A percentile compares a stretch with the other conserved stretches of the same genome.
These are phyloP conservation scores for Leucosporidium creatinivorum DNA, from an alignment of 768 basidiomycete species.

Conservation along the genomic window DNA sequence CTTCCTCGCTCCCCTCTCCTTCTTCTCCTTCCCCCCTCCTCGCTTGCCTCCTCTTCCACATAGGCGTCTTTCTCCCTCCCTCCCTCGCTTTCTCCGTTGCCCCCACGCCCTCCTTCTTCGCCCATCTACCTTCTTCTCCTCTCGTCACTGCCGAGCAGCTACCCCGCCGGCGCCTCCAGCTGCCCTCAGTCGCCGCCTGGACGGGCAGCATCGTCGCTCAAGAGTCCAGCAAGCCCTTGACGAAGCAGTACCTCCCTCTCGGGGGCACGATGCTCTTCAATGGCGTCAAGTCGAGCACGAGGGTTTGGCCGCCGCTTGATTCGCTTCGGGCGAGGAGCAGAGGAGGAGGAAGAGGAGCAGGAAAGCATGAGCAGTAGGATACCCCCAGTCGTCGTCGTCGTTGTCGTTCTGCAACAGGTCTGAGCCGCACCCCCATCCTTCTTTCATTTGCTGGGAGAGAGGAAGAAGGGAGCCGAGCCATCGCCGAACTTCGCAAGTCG, in stretches of 20 bases:
- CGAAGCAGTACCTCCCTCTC: conserved; percentile 87
- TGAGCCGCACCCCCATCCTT: too few species aligned
- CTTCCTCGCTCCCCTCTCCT: background rate
- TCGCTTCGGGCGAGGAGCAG: too few species aligned
- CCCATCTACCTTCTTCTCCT: background rate
- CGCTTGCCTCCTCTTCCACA: background rate
- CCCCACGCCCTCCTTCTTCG: background rate
- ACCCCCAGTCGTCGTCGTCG: too few species aligned
- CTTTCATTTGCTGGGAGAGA: background rate
- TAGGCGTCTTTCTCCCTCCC: too few species aligned
- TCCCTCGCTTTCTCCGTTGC: background rate
- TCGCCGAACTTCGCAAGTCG: too few species aligned
- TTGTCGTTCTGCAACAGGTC: too few species aligned
- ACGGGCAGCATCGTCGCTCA: conserved; percentile 90
- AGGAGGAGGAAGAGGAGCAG: too few species aligned
- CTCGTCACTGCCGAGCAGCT: conserved; percentile 56
- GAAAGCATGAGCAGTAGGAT: too few species aligned
- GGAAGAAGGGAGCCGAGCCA: too few species aligned
- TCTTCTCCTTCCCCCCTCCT: background rate
- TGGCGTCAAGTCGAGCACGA: background rate
- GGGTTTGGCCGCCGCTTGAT: background rate
- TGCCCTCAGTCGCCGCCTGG: conserved; percentile 90
- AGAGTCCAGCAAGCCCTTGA: conserved; percentile 94
- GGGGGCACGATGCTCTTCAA: background rate
- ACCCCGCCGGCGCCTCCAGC: conserved; percentile 66